These are phyloP conservation scores for Pichia nakasei DNA, from an alignment of 805 yeast genomes.

Conservation along the genomic window DNA sequence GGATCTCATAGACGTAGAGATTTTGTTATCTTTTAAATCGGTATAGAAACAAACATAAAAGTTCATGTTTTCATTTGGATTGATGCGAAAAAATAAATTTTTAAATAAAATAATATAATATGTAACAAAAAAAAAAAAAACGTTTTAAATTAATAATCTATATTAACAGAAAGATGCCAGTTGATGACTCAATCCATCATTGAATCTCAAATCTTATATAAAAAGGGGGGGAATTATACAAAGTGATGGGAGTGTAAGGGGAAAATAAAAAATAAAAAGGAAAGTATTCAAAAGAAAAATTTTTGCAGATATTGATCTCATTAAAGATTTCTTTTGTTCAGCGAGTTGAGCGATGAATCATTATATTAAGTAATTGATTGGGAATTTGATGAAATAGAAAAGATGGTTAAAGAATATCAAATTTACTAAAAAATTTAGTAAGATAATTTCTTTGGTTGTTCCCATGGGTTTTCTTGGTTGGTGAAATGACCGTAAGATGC, in stretches of 20 bases:
- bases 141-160: background rate
- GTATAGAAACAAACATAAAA: no score
- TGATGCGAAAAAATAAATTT: no score
- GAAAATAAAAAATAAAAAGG: background rate
- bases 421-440: conserved; percentile 35
- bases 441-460: conserved; percentile 78
- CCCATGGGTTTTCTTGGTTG: conserved; percentile 98
- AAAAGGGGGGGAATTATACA: background rate
- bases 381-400: conserved; percentile 1
- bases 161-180: conserved; percentile 16
- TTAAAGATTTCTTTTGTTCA: conserved; percentile 2
- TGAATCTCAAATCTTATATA: conserved; percentile 10
- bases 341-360: conserved; percentile 26
- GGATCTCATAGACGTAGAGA: no score
- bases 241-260: background rate
- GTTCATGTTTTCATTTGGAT: no score
- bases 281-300: no score
- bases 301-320: conserved; percentile 5
- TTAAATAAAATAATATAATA: no score
- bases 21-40: no score
- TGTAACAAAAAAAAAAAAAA: no score
- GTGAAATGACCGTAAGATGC: conserved; percentile 99
- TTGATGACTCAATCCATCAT: conserved; percentile 17
- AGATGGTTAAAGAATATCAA: background rate
- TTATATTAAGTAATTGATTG: no score